Evolutionary conservation across 2,329 filamentous ascomycete genomes (phyloP).

Genomic region (Incumbomyces delicatus): DNA sequence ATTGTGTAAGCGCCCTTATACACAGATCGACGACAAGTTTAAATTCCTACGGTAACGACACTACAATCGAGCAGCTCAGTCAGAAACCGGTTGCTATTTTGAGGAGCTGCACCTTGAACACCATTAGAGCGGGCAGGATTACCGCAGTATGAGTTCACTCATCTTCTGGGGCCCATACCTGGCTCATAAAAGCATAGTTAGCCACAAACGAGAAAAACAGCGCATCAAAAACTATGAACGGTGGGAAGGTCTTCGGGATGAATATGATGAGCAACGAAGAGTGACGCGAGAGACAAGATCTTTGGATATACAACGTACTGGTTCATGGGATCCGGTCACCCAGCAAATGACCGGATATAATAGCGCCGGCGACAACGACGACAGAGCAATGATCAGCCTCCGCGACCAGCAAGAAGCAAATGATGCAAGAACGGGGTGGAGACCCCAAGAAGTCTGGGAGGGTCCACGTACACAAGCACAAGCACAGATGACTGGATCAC

Average conservation of each 20-base stretch:
- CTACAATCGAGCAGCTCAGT: no score
- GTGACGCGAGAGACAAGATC: conserved; percentile 14
- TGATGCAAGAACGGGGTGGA: conserved; percentile 18
- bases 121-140: no score
- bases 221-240: conserved; percentile 20
- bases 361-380: conserved; percentile 1
- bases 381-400: conserved; percentile 15
- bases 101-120: no score
- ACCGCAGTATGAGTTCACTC: conserved; percentile 16
- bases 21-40: no score
- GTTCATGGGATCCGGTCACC: conserved; percentile 3
- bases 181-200: conserved; percentile 16
- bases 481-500: conserved; percentile 11
- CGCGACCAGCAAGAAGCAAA: conserved; percentile 21
- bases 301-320: conserved; percentile 19
- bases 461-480: conserved; percentile 7
- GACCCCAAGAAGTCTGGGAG: conserved; percentile 18
- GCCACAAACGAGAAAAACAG: conserved; percentile 17
- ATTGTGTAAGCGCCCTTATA: no score
- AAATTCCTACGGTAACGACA: no score
- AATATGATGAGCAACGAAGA: conserved; percentile 19
- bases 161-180: conserved; percentile 19
- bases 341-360: background rate
- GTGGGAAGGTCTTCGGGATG: conserved; percentile 20
- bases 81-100: no score